Evolutionary conservation across 2,329 filamentous ascomycete species (phyloP), one percentile per base, ranked within the genome.

Genomic region (Ophiostoma quercus): DNA sequence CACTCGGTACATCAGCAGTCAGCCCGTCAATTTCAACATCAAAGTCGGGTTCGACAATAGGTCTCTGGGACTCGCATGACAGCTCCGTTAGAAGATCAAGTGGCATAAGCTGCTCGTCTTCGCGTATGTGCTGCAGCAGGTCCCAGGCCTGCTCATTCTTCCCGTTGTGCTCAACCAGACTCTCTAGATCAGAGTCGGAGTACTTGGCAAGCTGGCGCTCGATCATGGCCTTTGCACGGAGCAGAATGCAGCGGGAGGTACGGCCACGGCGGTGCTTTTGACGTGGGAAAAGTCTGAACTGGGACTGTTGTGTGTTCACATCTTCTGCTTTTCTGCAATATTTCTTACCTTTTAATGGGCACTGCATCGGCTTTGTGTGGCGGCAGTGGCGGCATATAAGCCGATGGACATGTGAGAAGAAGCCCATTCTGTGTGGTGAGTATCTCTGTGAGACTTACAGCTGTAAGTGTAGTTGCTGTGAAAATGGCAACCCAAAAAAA

Each of bases 361-460:
- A 65, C 12, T 39, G 32, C 16, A 41, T 19, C 62, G 32, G 62
- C 34, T 65, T 41, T 5, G 62, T 12, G 32, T 22, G 62, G 34
- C 62, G 62, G 11, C 62, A 65, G 34, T 65, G 34, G 19, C 19
- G 32, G 34, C 62, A 65, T 14, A 65, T 9, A 8, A 65, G 34
- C 32, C 62, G 62, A 6, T 65, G 62, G 34, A 65, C 16, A n/a
- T 65, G 62, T 19, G 34, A 65, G 34, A 65, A 22, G 34, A 65
- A 6, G 34, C 16, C 19, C 62, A 65, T 65, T 62, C 25, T 62
- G 51, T 25, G 51, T 22, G 3, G 51, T 57, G 9, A 57, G 51
- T 22, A 9, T 25, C 22, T 29, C 11, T 57, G 8, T 25, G n/a
- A 57, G 11, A 57, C 22, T 57, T 57, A 14, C n/a, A 25, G 9